Base-by-base conservation (phyloP, 2,329 filamentous ascomycete genomes). In the Xylariaceae sp. region DNA sequence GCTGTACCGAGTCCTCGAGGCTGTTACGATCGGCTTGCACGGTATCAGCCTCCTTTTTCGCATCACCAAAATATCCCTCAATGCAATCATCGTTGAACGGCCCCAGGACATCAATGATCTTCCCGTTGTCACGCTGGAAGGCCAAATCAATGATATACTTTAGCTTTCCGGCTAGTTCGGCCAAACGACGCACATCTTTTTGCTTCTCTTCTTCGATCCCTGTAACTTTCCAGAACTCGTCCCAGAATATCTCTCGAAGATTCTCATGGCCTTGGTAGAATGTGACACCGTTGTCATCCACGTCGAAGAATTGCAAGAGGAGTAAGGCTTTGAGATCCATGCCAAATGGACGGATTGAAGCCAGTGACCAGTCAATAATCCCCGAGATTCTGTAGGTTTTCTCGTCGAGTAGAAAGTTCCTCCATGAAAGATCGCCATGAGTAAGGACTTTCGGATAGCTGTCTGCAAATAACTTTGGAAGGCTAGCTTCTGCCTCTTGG, bases 281-380 rank as follows among this genome's bases (percentile, higher is more conserved):
- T 50, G 58, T 53, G 61, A 59, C 66, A 43, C 61, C 62, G 5
- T 12, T 36, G 11, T 60, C 53, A 1, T n/a, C 44, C 39, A 50
- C 56, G 58, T 61, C 59, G 42, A 58, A 61, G 14, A 62, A 62
- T 14, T 55, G 62, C n/a, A 56, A 49, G 27, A 64, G 47, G 48
- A 56, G 59, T 18, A 66, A 58, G 18, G 44, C 44, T n/a, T 54
- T 41, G 5, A 56, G 38, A 35, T 53, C 53, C 39, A 56, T 42
- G 2, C 53, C 51, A 42, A 56, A 58, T 32, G 62, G 62, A 49
- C 59, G 51, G 27, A 62, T 15, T 17, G 46, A 48, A 15, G 58
- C 60, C 1, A 62, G 52, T 54, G 63, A 63, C 63, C 60, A 66
- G 52, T 66, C 62, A 39, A 66, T 53, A 35, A 66, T 56, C 5